Evolutionary conservation across 2,329 filamentous ascomycete genomes (phyloP), one percentile per base, ranked within the genome.

Genomic region (Stemphylium vesicarium): DNA sequence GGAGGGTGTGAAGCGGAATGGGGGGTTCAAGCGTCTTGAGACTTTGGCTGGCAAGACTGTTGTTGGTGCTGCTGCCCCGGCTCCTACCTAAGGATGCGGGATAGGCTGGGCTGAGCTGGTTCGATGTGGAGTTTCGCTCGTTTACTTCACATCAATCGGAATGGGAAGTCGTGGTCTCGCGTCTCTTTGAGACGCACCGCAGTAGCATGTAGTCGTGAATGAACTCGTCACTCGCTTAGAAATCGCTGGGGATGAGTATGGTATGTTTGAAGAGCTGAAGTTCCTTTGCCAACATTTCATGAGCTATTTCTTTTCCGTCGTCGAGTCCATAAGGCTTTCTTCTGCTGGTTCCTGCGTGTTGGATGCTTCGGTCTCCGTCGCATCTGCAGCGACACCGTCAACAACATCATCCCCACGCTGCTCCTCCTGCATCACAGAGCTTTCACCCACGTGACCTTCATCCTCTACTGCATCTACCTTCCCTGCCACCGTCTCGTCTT

Each of bases 1-100:
- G 80, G 81, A 87, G 75, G 80, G 85, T 51, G 84, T 92, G 59
- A 86, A 87, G 43, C 75, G 74, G 37, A 77, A 83, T 36, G 89
- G 89, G 38, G 89, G 89, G 2, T 92, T 88, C 75, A 80, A 79
- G 48, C 77, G 84, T 39, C 75, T 86, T 15, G 59, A 62, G 36
- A 35, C 47, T 31, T 38, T 56, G 16, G 53, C 52, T 22, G 57
- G 55, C 0, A 64, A 63, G 50, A 61, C 55, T 0, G 40, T 64
- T 7, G 43, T 63, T 26, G 62, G 62, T 26, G 62, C 59, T 57
- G 62, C 59, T 31, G 62, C 59, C 36, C 36, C 48, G 32, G 53
- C 47, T 15, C 24, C 44, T 24, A 32, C 10, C 16, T 64, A 20
- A 43, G 42, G 9, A 15, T n/a, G 29, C 8, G 18, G 12, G 3